Base-by-base conservation (phyloP, 805 yeast species). In the Lachancea sp. region DNA sequence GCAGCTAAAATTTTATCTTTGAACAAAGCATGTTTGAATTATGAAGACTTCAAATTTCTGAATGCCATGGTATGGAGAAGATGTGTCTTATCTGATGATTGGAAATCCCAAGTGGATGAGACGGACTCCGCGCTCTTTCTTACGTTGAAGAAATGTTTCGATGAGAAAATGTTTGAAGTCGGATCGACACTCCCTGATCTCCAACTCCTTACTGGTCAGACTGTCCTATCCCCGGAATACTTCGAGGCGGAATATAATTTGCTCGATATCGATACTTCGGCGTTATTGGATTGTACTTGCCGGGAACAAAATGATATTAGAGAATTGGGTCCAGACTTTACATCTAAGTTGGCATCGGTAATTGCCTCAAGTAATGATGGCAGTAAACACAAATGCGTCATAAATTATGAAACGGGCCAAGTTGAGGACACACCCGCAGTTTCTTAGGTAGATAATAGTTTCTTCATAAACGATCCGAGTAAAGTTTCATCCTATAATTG, bases 21-120 rank as follows among this genome's bases (percentile, higher is more conserved):
- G 34, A 54, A 56, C 7, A 49, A 51, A 19, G 51, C 50, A 8
- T 42, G 53, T 6, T 43, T 52, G 12, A 40, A 48, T 11, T 62
- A 63, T 37, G 70, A 67, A 43, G 47, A 43, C 2, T 55, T 62
- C 18, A 61, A 60, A 20, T 47, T 51, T 22, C 38, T 54, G 34
- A 67, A 62, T 32, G 58, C 61, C 7, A 47, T 68, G 7, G 60
- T 80, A 0, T 83, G 89, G 87, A 68, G 74, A 47, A 65, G 88
- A 46, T 65, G 81, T 34, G 59, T 83, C 17, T 60, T 65, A 34
- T 58, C 50, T 45, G 83, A 80, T 81, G 45, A 55, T 5, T 61
- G 67, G 40, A 60, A 57, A 36, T 62, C 68, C 37, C 58, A 70
- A 2, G 74, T 70, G 36, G 74, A 70, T 28, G 64, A 52, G 41